Base-by-base conservation (phyloP, 257 asterid species). In the Salvia miltiorrhiza region DNA sequence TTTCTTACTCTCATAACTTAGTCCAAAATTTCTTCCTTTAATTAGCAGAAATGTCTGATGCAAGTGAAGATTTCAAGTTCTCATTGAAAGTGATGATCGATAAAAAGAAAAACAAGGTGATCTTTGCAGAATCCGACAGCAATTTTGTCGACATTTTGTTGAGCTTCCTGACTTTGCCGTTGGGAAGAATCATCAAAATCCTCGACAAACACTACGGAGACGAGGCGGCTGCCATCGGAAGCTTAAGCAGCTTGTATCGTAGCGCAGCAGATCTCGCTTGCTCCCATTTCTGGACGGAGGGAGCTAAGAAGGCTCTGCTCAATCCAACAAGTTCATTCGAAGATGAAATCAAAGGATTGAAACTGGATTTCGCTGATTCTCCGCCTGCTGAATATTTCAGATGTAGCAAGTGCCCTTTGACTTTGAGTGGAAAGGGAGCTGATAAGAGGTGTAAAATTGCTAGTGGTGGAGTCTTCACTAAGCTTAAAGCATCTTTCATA, bases 91-190 rank as follows among this genome's bases (percentile, higher is more conserved):
- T 66, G 16, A 23, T 62, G 66, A 53, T 75, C 1, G 62, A 74
- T 13, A 66, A 54, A 11, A 48, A 79, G 35, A 71, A 67, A 35
- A 58, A 43, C 0, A 76, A 80, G 56, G 77, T 80, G 2, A 17
- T 80, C 5, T 76, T 72, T 8, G 81, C 81, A 7, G 63, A 65
- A 21, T 75, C 35, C 0, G 77, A 65, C 16, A 64, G 23, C 30
- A 48, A 52, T 16, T 80, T 80, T 2, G 81, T 73, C 0, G 84
- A 80, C 19, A 63, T 76, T 44, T 32, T 79, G 44, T 41, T 79
- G 6, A 79, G 76, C 55, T 71, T 79, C 17, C 39, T 79, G 47
- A 68, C 74, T 5, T 64, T 76, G 62, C 84, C 81, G 0, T 24
- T 80, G 52, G 84, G 77, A 37, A 65, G 11, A 5, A 76, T 76